Evolutionary conservation across 768 basidiomycete genomes (phyloP), one percentile per base, ranked within the genome.

Genomic region (Russula brevipes): DNA sequence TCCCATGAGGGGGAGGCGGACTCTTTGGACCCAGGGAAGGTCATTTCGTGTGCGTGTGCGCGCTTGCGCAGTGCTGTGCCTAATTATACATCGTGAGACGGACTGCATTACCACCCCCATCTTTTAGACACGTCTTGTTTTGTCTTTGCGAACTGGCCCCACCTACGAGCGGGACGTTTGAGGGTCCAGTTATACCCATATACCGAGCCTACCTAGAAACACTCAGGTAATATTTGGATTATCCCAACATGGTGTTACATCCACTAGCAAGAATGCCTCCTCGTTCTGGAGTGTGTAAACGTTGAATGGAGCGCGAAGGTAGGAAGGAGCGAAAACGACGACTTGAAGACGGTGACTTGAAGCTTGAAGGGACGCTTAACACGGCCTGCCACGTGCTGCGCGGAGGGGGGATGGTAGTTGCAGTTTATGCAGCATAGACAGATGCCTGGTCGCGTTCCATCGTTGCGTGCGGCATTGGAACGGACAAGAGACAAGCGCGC

Each of bases 171-270:
- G 49, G 46, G 39, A 52, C n/a, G 46, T 54, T 60, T 30, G 52
- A 45, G 51, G 59, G 54, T 44, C 47, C 36, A 49, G 38, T 53
- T 60, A 54, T 60, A 60, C 59, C 59, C 59, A 30, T 60, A 60
- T 60, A 60, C 42, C 59, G 14, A 60, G 24, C 51, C 42, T 52
- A 60, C 59, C 49, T 59, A 59, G 49, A 59, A 51, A 42, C 39
- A 31, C 49, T 50, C 47, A 39, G 57, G 36, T 49, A 58, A 58
- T 58, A 39, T 24, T 52, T 42, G 57, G 58, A 59, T 52, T 12
- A 38, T 53, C n/a, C 24, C 31, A 35, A 35, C 33, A 57, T 46
- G 33, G 17, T 44, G 41, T 54, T 14, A 24, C 36, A 36, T 30
- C 38, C 2, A 59, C 30, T 19, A 12, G 30, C 47, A 35, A 42